phyloP scores from a whole-genome alignment of 345 rosid genomes.

The Euphorbia tirucalli region DNA sequence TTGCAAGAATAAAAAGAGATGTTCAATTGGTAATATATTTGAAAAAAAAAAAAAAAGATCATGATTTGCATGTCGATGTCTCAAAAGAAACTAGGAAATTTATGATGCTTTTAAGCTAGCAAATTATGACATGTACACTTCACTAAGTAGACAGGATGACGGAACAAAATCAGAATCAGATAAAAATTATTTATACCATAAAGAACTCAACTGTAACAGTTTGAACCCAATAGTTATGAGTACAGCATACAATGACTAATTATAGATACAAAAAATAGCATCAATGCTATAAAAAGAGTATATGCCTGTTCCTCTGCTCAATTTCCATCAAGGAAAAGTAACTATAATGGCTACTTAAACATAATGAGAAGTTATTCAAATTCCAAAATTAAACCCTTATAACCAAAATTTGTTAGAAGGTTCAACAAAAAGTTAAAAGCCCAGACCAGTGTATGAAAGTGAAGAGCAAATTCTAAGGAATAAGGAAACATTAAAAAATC shows the following conservation, averaged over 20 bases:
- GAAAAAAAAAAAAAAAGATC: background rate
- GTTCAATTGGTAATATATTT: background rate
- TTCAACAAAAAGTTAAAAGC: background rate
- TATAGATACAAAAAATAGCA: background rate
- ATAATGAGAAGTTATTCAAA: background rate
- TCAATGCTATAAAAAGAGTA: background rate
- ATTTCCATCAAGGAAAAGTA: background rate
- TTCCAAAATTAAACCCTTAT: background rate
- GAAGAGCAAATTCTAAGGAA: background rate
- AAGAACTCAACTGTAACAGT: background rate
- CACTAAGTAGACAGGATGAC: background rate
- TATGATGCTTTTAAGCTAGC: background rate
- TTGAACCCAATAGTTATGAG: background rate
- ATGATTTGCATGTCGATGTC: background rate
- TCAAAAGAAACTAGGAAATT: background rate
- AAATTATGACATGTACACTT: background rate
- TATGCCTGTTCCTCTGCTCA: background rate
- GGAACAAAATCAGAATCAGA: background rate
- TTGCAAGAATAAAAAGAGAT: background rate
- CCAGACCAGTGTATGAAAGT: background rate
- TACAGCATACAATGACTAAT: background rate
- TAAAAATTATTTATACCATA: background rate
- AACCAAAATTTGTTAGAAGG: background rate
- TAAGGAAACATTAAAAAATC: background rate
- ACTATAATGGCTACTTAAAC: background rate